Base-by-base conservation (phyloP, 148 eudicot species). In the Dysphania ambrosioides region DNA sequence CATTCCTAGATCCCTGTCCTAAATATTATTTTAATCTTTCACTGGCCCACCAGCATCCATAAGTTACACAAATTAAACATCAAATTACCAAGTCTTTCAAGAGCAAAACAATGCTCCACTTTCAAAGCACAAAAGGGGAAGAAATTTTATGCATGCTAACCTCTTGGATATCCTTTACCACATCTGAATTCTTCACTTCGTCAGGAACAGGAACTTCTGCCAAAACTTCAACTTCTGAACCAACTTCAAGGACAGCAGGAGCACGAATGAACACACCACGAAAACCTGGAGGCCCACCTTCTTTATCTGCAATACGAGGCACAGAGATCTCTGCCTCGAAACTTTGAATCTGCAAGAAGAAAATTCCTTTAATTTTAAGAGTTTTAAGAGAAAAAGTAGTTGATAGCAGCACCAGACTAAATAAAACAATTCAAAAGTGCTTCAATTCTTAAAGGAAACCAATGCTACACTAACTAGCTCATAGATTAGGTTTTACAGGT, bases 231-330 rank as follows among this genome's bases (percentile, higher is more conserved):
- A 95, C 98, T 61, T 87, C 91, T 30, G 98, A 90, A 58, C 98
- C 98, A 66, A 88, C 90, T 70, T 90, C 93, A 77, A 95, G 87
- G 64, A 95, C 86, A 72, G 92, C 97, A 49, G 98, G 98, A 64
- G 98, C 98, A 72, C 97, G 96, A 31, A 95, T 95, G 71, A 95
- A 95, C 44, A 95, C 91, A 36, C 85, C 92, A 55, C 96, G 93
- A 71, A 92, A 95, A 73, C 70, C 85, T 72, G 89, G 84, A 72
- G 91, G 87, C 35, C 96, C 97, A 49, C 98, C 98, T 90, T 95
- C 97, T 78, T 77, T 83, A 68, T 82, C 92, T 67, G 86, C 84
- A 78, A 95, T 82, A 53, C 80, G 77, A 51, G 98, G 96, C 74
- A 90, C 86, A n/a, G 83, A 47, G 69, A 95, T 75, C 57, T 95